These are phyloP conservation scores for Phytophthora podocarpi DNA, from an alignment of 352 stramenopile genomes.

Conservation along the genomic window DNA sequence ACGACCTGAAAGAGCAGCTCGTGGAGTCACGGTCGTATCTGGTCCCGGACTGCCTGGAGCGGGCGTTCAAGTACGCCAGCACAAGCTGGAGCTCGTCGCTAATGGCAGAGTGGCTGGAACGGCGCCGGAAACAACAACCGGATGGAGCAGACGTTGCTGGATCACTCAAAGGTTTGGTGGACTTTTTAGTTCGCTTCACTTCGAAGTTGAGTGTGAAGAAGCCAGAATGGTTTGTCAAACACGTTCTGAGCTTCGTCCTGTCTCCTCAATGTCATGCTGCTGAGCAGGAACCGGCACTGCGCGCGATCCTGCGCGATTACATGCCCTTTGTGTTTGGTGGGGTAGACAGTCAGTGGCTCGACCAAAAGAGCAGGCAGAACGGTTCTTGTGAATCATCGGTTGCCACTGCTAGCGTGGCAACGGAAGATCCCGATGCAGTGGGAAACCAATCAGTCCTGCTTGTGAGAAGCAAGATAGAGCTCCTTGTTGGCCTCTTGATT, in stretches of 20 bases:
- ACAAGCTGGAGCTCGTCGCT: constrained; percentile 47
- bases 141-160: neutral
- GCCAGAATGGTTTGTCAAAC: constrained; percentile 76
- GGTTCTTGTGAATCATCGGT: constrained; percentile 13
- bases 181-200: constrained; percentile 49
- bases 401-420: constrained; percentile 1
- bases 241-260: constrained; percentile 65
- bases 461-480: constrained; percentile 31
- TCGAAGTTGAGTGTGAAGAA: constrained; percentile 64
- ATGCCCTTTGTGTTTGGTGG: constrained; percentile 61
- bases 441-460: constrained; percentile 22
- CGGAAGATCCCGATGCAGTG: constrained; percentile 26
- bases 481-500: constrained; percentile 27
- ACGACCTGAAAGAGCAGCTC: constrained; percentile 30
- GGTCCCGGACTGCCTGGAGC: constrained; percentile 54
- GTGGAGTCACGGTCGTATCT: constrained; percentile 40
- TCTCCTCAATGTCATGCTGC: constrained; percentile 34
- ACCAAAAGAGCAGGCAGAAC: constrained; percentile 24
- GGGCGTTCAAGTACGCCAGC: constrained; percentile 51
- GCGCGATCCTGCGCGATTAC: constrained; percentile 43
- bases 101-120: constrained; percentile 37
- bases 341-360: constrained; percentile 16
- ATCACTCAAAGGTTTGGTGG: constrained; percentile 41
- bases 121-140: constrained; percentile 18
- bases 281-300: constrained; percentile 35